Conservation (phyloP, 805 yeast genomes). For the Monosporozyma aerobia region DNA sequence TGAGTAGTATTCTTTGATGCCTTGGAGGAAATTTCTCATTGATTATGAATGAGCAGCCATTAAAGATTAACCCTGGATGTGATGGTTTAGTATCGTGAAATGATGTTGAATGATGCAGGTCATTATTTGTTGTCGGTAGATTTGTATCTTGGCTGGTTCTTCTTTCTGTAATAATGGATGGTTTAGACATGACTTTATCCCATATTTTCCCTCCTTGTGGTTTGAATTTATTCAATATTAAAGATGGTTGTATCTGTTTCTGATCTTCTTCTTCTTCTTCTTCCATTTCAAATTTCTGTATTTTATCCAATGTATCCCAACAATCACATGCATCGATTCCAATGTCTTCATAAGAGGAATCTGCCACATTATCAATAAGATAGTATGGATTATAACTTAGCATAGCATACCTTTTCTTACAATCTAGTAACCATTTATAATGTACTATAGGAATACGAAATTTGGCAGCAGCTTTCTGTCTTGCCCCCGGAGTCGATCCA, state of each 20-base stretch:
- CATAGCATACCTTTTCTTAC: slow-evolving; percentile 33
- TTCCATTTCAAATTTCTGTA: not conserved
- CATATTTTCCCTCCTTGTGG: slow-evolving; percentile 24
- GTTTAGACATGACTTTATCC: slow-evolving; percentile 19
- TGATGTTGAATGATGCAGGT: not conserved
- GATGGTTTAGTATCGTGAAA: not conserved
- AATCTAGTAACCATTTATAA: slow-evolving; percentile 37
- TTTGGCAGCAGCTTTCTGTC: slow-evolving; percentile 31
- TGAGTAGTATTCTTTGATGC: slow-evolving; percentile 14
- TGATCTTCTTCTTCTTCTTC: not conserved
- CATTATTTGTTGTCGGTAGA: not conserved
- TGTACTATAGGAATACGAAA: slow-evolving; percentile 35
- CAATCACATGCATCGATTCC: slow-evolving; percentile 28
- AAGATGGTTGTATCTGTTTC: not conserved
- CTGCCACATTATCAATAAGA: slow-evolving; percentile 11
- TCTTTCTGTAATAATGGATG: not conserved
- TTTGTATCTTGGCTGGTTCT: not conserved
- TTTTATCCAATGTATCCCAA: slow-evolving; percentile 10
- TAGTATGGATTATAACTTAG: slow-evolving; percentile 32
- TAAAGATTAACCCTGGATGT: slow-evolving; percentile 5
- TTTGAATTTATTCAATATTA: slow-evolving; percentile 17
- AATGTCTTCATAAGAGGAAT: slow-evolving; percentile 15
- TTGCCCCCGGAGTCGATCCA: slow-evolving; percentile 16
- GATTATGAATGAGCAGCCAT: slow-evolving; percentile 10
- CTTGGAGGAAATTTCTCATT: slow-evolving; percentile 11